Conservation (phyloP, 139 green algal genomes). For the Pleodorina starrii region DNA sequence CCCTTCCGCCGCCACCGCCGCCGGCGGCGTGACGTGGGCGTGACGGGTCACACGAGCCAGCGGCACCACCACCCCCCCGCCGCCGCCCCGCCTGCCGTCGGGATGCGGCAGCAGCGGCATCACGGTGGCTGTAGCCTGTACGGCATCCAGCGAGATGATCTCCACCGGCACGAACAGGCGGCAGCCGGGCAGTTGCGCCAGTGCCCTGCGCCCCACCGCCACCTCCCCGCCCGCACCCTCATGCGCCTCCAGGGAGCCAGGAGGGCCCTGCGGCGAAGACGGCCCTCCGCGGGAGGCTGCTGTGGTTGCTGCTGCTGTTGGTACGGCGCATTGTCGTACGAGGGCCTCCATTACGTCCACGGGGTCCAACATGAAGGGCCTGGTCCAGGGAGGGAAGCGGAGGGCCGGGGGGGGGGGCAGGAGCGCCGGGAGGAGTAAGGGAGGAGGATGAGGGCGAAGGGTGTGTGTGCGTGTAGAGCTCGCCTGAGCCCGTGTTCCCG, state of each 20-base stretch:
- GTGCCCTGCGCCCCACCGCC: conserved; percentile 3
- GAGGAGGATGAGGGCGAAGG: neutral
- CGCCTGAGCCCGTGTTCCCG: too few species aligned
- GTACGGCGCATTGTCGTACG: neutral
- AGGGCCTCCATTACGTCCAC: conserved; percentile 30
- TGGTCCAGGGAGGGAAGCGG: neutral
- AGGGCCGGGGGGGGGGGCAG: neutral
- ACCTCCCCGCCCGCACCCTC: neutral
- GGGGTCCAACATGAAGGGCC: conserved; percentile 42
- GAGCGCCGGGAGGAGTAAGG: neutral
- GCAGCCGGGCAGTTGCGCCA: conserved; percentile 7
- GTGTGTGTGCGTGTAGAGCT: too few species aligned
- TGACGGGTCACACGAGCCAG: neutral
- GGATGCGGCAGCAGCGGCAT: conserved; percentile 11
- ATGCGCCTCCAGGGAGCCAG: neutral
- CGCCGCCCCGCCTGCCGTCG: neutral
- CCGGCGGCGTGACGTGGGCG: neutral
- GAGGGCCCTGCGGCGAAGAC: neutral
- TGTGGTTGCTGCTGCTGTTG: conserved; percentile 9
- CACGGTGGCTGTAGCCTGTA: neutral
- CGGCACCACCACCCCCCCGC: neutral
- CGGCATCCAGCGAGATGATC: neutral
- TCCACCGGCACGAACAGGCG: conserved; percentile 27
- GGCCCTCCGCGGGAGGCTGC: neutral
- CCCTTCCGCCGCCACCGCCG: neutral